phyloP scores from a whole-genome alignment of 225 moss, liverwort and hornwort genomes.

The Anthoceros angustus region DNA sequence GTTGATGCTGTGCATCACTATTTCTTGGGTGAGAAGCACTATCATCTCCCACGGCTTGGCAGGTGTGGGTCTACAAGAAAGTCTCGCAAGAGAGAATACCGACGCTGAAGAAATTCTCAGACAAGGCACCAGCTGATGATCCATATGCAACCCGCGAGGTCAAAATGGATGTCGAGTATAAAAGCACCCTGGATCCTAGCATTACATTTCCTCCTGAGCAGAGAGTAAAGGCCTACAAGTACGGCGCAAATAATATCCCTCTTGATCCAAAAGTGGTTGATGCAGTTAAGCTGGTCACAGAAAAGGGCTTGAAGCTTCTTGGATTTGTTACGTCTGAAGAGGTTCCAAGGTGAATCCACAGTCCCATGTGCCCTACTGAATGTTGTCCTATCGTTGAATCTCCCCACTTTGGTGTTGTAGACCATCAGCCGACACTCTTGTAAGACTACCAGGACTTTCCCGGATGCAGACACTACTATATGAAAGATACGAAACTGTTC shows the following conservation, averaged over 20 bases:
- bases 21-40: neutral
- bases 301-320: conserved; percentile 67
- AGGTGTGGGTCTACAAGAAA: conserved; percentile 99
- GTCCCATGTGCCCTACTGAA: neutral
- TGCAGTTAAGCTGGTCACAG: conserved; percentile 54
- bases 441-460: conserved; percentile 4
- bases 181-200: conserved; percentile 43
- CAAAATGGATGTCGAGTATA: conserved; percentile 55
- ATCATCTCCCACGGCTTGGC: conserved; percentile 9
- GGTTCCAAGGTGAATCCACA: conserved; percentile 45
- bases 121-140: conserved; percentile 36
- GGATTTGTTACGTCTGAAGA: conserved; percentile 55
- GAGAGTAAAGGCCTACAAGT: conserved; percentile 88
- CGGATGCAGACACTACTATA: conserved; percentile 61
- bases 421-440: neutral
- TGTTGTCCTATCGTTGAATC: neutral
- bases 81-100: conserved; percentile 64
- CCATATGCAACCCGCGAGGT: conserved; percentile 49
- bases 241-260: conserved; percentile 79
- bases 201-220: conserved; percentile 65
- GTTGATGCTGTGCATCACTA: neutral
- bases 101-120: conserved; percentile 63
- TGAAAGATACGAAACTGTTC: conserved; percentile 84
- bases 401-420: neutral
- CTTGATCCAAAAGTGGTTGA: conserved; percentile 47